Conservation (phyloP, 768 basidiomycete species). For the Exsudoporus frostii region DNA sequence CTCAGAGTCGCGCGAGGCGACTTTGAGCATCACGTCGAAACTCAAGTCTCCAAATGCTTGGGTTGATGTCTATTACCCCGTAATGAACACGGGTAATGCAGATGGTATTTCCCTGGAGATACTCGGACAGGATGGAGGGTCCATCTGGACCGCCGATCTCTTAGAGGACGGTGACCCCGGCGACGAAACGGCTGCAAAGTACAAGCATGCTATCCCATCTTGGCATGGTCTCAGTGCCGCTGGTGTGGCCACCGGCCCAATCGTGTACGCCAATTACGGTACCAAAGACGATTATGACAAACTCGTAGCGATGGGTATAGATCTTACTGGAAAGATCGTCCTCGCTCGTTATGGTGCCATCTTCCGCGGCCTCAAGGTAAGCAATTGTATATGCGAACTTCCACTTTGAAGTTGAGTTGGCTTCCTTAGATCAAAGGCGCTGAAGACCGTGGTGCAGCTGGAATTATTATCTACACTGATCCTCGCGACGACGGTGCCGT, state of each 20-base stretch:
- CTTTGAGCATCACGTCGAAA: conserved; percentile 49
- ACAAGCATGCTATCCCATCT: conserved; percentile 64
- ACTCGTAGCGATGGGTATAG: conserved; percentile 59
- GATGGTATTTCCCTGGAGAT: conserved; percentile 67
- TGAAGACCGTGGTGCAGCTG: conserved; percentile 77
- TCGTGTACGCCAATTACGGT: conserved; percentile 82
- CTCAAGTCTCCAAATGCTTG: conserved; percentile 60
- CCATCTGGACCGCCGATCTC: conserved; percentile 69
- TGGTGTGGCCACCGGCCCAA: conserved; percentile 68
- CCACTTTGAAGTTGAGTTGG: conserved; percentile 6
- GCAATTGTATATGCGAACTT: conserved; percentile 3
- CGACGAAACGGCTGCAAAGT: conserved; percentile 70
- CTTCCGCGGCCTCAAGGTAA: conserved; percentile 84
- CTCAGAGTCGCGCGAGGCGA: conserved; percentile 61
- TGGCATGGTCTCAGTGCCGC: conserved; percentile 84
- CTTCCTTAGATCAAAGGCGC: conserved; percentile 67
- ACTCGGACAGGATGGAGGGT: conserved; percentile 49
- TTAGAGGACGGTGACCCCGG: conserved; percentile 65
- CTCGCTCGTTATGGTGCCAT: conserved; percentile 72
- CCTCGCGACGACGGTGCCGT: conserved; percentile 83
- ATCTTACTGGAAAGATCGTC: conserved; percentile 76
- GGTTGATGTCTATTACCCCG: conserved; percentile 87
- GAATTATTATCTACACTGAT: conserved; percentile 80
- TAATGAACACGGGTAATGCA: conserved; percentile 67
- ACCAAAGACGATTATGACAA: conserved; percentile 65